These are phyloP conservation scores for Tolypocladium album DNA, from an alignment of 2,329 filamentous ascomycete genomes.

Conservation along the genomic window DNA sequence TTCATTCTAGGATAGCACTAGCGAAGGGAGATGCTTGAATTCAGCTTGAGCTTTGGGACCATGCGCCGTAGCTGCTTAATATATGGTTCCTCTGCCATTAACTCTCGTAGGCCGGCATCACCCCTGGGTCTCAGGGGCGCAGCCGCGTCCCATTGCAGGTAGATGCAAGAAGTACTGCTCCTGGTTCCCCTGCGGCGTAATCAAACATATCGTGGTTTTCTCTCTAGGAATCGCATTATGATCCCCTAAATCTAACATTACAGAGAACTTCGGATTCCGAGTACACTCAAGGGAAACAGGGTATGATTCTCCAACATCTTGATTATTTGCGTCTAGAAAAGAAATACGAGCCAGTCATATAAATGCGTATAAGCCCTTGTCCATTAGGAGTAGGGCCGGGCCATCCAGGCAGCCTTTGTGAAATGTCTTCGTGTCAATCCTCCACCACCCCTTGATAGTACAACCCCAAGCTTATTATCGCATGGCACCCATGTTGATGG, in stretches of 20 bases:
- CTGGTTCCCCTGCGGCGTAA: neutral
- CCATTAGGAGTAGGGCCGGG: constrained; percentile 17
- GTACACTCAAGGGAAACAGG: neutral
- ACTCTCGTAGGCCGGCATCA: neutral
- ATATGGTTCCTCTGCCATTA: neutral
- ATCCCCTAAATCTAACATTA: neutral
- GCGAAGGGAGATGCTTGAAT: constrained; percentile 12
- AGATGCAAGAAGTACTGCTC: neutral
- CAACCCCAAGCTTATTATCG: constrained; percentile 2
- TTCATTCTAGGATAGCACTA: constrained; percentile 12
- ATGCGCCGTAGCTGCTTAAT: neutral
- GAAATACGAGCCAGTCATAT: constrained; percentile 44
- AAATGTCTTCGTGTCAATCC: neutral
- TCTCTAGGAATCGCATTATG: neutral
- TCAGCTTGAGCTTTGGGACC: constrained; percentile 7
- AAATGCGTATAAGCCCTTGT: constrained; percentile 18
- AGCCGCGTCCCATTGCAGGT: neutral
- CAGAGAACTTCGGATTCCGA: too few species aligned
- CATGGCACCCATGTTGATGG: constrained; percentile 20
- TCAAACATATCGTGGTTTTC: neutral
- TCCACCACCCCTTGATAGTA: neutral
- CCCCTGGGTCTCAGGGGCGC: neutral
- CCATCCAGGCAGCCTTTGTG: constrained; percentile 16
- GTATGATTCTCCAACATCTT: neutral
- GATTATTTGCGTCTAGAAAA: constrained; percentile 9